Evolutionary conservation across 495 filamentous ascomycete species (phyloP), one percentile per base, ranked within the genome.

Genomic region (Penicillium steckii): DNA sequence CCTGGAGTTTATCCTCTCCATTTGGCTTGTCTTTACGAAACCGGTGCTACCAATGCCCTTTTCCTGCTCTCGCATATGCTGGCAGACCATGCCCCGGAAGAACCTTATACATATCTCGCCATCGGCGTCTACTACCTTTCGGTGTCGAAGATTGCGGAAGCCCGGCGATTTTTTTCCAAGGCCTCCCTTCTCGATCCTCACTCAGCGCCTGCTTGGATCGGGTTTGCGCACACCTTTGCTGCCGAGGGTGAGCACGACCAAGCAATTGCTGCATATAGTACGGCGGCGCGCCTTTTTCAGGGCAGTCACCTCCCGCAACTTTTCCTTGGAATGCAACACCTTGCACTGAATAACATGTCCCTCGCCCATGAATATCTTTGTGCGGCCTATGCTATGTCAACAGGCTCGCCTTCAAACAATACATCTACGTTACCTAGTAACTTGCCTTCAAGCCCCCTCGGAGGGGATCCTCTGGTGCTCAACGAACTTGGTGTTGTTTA

Each of bases 161-260:
- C 94, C 3, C 85, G 94, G 1, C 85, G 91, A 12, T 97, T 90
- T 74, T 99, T 99, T 71, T 93, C 88, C 53, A 99, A 99, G 76
- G 88, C 94, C 10, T 91, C 86, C 56, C 87, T 96, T 79, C 89
- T 99, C 82, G 91, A 99, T 64, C 90, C 94, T 24, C 94, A 97
- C 72, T 97, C 95, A 59, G 95, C 94, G 4, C 90, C 95, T 4
- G 94, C 94, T 32, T 99, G 94, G 94, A 97, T 99, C 53, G 94
- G 94, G 8, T 99, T 99, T 70, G 94, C 94, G 19, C 94, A 99
- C 73, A 99, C 95, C 1, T 99, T 99, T 66, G 95, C 94, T n/a
- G 93, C 93, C n/a, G 94, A 99, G 70, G 94, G 95, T 47, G 94
- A 99, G 70, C 91, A 97, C 70, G 94, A 99, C 65, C 94, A 99